phyloP scores from a whole-genome alignment of 2,329 filamentous ascomycete genomes.

The Fusarium lyarnte region DNA sequence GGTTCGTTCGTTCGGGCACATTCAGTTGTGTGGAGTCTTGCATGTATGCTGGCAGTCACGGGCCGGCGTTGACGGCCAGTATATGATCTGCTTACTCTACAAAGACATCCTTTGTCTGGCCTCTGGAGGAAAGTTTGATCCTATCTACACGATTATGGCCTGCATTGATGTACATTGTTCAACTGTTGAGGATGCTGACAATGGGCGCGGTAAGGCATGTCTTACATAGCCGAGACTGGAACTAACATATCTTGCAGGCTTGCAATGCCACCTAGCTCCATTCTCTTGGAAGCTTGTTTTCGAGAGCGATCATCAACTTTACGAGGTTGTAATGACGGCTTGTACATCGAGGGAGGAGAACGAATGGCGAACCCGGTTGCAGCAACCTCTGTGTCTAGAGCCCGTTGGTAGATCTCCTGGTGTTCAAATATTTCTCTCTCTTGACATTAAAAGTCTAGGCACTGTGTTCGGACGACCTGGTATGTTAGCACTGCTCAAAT shows the following conservation, averaged over 20 bases:
- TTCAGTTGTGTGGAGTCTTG: constrained; percentile 83
- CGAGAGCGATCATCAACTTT: constrained; percentile 77
- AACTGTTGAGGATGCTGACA: constrained; percentile 77
- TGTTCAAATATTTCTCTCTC: constrained; percentile 70
- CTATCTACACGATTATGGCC: constrained; percentile 77
- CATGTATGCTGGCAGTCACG: constrained; percentile 83
- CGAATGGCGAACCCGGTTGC: constrained; percentile 79
- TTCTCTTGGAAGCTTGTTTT: constrained; percentile 95
- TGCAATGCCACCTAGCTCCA: constrained; percentile 87
- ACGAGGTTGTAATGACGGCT: constrained; percentile 87
- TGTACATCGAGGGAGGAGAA: constrained; percentile 83
- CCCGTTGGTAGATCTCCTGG: constrained; percentile 57
- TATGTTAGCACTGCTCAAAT: constrained; percentile 40
- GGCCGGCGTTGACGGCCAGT: constrained; percentile 75
- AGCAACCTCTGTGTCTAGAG: constrained; percentile 59
- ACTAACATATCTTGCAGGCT: constrained; percentile 60
- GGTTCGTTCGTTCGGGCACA: constrained; percentile 83
- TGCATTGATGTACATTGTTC: constrained; percentile 75
- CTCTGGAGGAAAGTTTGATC: constrained; percentile 69
- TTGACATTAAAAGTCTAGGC: constrained; percentile 79
- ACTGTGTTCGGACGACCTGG: constrained; percentile 79
- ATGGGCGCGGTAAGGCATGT: constrained; percentile 70
- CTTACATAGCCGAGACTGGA: neutral
- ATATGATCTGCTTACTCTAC: constrained; percentile 89
- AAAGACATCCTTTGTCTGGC: constrained; percentile 82